Base-by-base conservation (phyloP, 176 grass and related monocot genomes). In the Cocos nucifera region DNA sequence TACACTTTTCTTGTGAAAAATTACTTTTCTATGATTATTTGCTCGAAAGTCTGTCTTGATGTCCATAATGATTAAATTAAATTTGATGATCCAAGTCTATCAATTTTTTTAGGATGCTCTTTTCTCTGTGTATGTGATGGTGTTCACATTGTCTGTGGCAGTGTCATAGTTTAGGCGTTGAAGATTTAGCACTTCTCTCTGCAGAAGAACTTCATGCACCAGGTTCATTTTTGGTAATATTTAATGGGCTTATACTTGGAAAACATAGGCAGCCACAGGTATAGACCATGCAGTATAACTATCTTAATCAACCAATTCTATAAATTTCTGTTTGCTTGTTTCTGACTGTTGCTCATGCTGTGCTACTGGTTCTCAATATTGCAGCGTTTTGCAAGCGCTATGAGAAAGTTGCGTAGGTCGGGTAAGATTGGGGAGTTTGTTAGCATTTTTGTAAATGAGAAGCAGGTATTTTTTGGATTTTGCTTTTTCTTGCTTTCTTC, bases 401-500 rank as follows among this genome's bases (percentile, higher is more conserved):
- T 96, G 86, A 87, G 91, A 74, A 78, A 61, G 60, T 56, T 96
- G 22, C 92, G 92, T 67, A 74, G 84, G 55, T 74, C 80, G 35
- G 86, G 80, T 15, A 82, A 70, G 58, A 88, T 96, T 35, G 86
- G 92, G 51, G 83, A 90, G 69, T 96, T 96, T 50, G 83, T 96
- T 66, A 96, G 92, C 80, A 87, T 96, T 75, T 96, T 85, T 85
- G 69, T 96, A 44, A 89, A 96, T 70, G 86, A 96, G 58, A 87
- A 90, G 49, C 86, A 96, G 80, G 91, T 95, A 73, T 17, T 76
- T 44, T 74, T 44, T 2, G 14, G 2, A 14, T 1, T 44, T 73
- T 70, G 52, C 18, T 69, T 61, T 60, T 60, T 67, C 48, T 24
- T 70, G 27, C 15, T 66, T 69, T 63, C 32, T 22, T 44, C 12